A percentile compares a stretch with the other conserved stretches of the same genome.
Evolutionary conservation across 2,329 filamentous ascomycete species (phyloP).

Genomic region (Talaromyces marneffei): DNA sequence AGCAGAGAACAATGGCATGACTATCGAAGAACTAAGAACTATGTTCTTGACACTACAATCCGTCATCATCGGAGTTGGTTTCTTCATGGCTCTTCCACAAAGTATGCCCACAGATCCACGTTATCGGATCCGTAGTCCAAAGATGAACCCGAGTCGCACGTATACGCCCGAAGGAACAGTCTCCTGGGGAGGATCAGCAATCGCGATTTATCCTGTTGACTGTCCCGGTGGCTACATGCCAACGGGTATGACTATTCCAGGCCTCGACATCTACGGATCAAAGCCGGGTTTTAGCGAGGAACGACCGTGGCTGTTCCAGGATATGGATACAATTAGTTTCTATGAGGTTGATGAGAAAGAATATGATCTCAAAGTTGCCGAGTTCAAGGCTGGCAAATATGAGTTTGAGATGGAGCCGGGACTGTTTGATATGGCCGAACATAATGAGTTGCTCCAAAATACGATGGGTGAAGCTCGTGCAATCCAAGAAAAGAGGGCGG

Average conservation of each 20-base stretch:
- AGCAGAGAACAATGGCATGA: conserved; percentile 51
- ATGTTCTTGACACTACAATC: conserved; percentile 48
- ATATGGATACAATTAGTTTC: conserved; percentile 54
- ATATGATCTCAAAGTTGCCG: conserved; percentile 44
- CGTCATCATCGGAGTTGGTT: conserved; percentile 51
- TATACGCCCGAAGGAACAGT: conserved; percentile 54
- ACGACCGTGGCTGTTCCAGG: conserved; percentile 42
- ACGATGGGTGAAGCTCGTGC: conserved; percentile 24
- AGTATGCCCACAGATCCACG: conserved; percentile 51
- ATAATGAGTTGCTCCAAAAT: conserved; percentile 45
- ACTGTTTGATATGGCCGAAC: conserved; percentile 51
- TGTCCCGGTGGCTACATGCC: conserved; percentile 54
- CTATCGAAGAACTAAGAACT: conserved; percentile 43
- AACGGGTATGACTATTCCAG: conserved; percentile 48
- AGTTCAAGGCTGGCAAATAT: conserved; percentile 49
- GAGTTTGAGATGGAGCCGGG: conserved; percentile 47
- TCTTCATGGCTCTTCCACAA: conserved; percentile 51
- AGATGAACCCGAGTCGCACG: conserved; percentile 53
- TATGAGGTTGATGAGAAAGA: conserved; percentile 50
- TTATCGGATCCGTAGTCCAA: conserved; percentile 49
- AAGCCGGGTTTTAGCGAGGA: conserved; percentile 42
- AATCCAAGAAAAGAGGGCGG: conserved; percentile 40
- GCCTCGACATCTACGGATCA: conserved; percentile 49
- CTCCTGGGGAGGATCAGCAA: conserved; percentile 47
- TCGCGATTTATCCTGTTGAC: conserved; percentile 54